phyloP scores from a whole-genome alignment of 2,329 filamentous ascomycete species.

The Seiridium cupressi region DNA sequence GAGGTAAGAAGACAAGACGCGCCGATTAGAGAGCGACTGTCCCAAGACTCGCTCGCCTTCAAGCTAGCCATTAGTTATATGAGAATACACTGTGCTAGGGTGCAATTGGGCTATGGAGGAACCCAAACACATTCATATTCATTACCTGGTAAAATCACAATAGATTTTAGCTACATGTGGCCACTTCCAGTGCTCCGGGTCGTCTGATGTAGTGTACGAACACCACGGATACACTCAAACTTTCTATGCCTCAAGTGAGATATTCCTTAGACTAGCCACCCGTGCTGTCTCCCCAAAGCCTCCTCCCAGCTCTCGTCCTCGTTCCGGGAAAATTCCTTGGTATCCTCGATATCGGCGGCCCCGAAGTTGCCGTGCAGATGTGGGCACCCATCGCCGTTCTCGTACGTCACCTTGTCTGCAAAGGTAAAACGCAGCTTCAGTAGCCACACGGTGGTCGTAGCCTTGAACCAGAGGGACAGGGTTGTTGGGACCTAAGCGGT shows the following conservation, averaged over 20 bases:
- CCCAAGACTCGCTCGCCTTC: no score
- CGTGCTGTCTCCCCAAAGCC: constrained; percentile 32
- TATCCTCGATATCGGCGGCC: constrained; percentile 45
- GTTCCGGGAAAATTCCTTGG: constrained; percentile 43
- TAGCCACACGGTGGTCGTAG: constrained; percentile 22
- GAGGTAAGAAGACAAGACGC: constrained; percentile 16
- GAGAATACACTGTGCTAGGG: no score
- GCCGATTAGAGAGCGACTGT: neutral
- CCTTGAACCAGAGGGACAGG: constrained; percentile 27
- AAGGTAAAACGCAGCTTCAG: constrained; percentile 50
- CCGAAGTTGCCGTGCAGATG: constrained; percentile 62
- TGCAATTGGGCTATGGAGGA: no score
- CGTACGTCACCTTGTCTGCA: constrained; percentile 49
- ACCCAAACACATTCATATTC: no score
- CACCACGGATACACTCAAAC: no score
- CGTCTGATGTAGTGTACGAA: no score
- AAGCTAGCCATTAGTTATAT: no score
- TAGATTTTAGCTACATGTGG: no score
- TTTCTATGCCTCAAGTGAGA: neutral
- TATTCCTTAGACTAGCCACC: constrained; percentile 34
- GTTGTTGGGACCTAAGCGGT: constrained; percentile 25
- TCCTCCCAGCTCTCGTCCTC: constrained; percentile 46
- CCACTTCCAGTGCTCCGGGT: no score
- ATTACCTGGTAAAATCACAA: no score
- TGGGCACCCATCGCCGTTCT: constrained; percentile 50